Conservation (phyloP, 2,329 filamentous ascomycete species). For the Trichoderma oligosporum region DNA sequence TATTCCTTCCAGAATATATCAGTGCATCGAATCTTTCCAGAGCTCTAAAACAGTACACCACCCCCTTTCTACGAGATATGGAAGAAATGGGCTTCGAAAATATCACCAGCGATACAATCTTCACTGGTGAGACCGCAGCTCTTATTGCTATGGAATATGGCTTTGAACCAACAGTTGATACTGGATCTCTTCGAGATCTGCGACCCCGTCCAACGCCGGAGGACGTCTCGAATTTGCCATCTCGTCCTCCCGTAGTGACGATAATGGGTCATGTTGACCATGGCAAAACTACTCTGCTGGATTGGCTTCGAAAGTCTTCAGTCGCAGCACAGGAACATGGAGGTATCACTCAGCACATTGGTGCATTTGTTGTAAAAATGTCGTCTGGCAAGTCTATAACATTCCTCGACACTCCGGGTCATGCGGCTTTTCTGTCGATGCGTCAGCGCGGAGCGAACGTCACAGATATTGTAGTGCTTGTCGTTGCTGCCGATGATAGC, state of each 20-base stretch:
- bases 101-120: constrained; percentile 73
- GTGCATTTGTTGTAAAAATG: constrained; percentile 89
- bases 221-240: constrained; percentile 64
- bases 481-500: constrained; percentile 94
- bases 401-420: constrained; percentile 93
- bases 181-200: constrained; percentile 64
- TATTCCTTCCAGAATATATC: constrained; percentile 87
- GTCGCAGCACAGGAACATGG: constrained; percentile 89
- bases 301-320: constrained; percentile 89
- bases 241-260: constrained; percentile 86
- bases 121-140: constrained; percentile 86
- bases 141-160: constrained; percentile 91
- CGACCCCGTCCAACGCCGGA: constrained; percentile 63
- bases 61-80: constrained; percentile 71
- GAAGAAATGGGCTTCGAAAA: constrained; percentile 87
- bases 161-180: constrained; percentile 76
- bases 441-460: constrained; percentile 91
- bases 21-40: constrained; percentile 78
- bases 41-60: constrained; percentile 65
- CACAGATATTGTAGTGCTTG: constrained; percentile 92
- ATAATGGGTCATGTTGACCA: constrained; percentile 99
- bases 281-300: constrained; percentile 93
- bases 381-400: constrained; percentile 86
- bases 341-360: constrained; percentile 97
- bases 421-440: constrained; percentile 95